phyloP scores from a whole-genome alignment of 768 basidiomycete species.

The Trametes cinnabarina region DNA sequence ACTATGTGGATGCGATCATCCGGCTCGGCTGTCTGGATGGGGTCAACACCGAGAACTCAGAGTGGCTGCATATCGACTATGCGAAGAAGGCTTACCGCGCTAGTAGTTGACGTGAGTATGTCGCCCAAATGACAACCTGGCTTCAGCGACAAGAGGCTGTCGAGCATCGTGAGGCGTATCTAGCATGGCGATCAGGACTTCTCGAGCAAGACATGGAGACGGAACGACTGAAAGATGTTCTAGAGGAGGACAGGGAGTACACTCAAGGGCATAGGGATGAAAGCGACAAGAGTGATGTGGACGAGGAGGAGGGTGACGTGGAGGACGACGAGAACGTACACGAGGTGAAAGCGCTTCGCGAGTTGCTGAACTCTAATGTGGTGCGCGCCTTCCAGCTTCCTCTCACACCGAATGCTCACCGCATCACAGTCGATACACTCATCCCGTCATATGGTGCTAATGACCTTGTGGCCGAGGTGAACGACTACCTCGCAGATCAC shows the following conservation, averaged over 20 bases:
- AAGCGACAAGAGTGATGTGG: background rate
- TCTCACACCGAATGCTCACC: background rate
- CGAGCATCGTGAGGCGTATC: conserved; percentile 19
- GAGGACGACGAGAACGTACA: background rate
- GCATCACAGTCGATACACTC: no score
- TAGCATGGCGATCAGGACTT: background rate
- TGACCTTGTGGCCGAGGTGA: no score
- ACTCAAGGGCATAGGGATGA: no score
- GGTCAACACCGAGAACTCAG: conserved; percentile 40
- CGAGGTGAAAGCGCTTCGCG: background rate
- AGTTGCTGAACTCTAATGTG: background rate
- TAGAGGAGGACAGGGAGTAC: no score
- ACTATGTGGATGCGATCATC: conserved; percentile 34
- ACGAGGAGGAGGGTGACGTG: background rate
- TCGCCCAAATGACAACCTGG: conserved; percentile 40
- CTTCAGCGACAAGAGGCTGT: conserved; percentile 33
- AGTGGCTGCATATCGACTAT: conserved; percentile 42
- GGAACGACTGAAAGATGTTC: no score
- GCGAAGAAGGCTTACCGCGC: conserved; percentile 38
- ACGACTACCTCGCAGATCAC: no score
- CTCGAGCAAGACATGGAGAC: background rate
- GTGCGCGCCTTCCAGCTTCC: background rate
- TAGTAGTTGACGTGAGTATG: conserved; percentile 37
- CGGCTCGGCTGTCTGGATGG: conserved; percentile 38
- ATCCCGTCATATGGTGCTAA: no score